A percentile compares a stretch with the other conserved stretches of the same genome.
These are phyloP conservation scores for Mimosa bimucronata DNA, from an alignment of 306 rosid genomes.

Conservation along the genomic window DNA sequence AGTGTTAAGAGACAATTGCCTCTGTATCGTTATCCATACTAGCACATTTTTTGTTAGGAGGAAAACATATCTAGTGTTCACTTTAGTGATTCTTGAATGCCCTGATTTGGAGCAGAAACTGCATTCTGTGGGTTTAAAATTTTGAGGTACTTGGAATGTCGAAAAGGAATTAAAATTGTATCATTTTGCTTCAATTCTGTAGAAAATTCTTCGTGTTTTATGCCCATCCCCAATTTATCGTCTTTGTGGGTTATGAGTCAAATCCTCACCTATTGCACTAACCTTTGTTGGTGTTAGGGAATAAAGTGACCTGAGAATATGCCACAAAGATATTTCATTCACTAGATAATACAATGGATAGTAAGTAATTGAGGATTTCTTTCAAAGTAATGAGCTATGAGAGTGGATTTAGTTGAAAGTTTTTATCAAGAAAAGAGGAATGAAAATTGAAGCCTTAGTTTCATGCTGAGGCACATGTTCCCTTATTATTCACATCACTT, in stretches of 20 bases:
- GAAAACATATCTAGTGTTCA: neutral
- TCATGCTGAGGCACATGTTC: slow-evolving; percentile 29
- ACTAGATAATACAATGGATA: neutral
- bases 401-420: slow-evolving; percentile 23
- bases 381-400: slow-evolving; percentile 20
- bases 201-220: neutral
- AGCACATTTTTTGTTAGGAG: neutral
- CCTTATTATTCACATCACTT: neutral
- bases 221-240: neutral
- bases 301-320: slow-evolving; percentile 9
- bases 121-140: slow-evolving; percentile 20
- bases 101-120: slow-evolving; percentile 27
- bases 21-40: neutral
- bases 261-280: neutral
- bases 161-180: neutral
- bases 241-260: neutral
- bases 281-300: neutral
- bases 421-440: slow-evolving; percentile 4
- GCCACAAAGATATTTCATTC: neutral
- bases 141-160: slow-evolving; percentile 10
- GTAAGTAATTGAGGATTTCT: slow-evolving; percentile 11
- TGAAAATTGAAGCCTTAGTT: neutral
- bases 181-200: slow-evolving; percentile 1
- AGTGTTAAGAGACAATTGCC: neutral
- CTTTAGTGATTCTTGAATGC: slow-evolving; percentile 19